These are phyloP conservation scores for Salicornia ramosissima DNA, from an alignment of 148 eudicot genomes.

Conservation along the genomic window DNA sequence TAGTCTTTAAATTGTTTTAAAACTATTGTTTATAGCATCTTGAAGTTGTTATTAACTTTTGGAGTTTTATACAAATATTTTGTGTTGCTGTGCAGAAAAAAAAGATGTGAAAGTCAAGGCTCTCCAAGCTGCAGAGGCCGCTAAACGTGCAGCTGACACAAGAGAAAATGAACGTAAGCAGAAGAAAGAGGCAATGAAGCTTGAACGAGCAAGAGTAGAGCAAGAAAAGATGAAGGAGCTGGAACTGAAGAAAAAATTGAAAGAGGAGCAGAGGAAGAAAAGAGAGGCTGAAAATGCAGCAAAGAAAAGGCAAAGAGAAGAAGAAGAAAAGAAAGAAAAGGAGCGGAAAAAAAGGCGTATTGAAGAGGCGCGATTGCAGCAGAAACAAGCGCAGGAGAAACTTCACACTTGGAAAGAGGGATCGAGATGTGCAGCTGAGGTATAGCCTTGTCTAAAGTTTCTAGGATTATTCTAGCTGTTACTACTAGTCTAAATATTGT, in stretches of 20 bases:
- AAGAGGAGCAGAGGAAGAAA: slow-evolving; percentile 66
- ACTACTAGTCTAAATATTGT: slow-evolving; percentile 21
- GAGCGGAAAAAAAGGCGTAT: slow-evolving; percentile 68
- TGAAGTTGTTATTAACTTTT: not conserved
- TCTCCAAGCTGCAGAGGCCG: slow-evolving; percentile 84
- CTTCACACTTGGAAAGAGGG: slow-evolving; percentile 42
- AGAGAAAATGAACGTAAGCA: slow-evolving; percentile 72
- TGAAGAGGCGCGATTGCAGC: slow-evolving; percentile 53
- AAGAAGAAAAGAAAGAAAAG: slow-evolving; percentile 73
- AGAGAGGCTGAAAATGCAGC: slow-evolving; percentile 63
- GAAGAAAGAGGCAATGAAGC: slow-evolving; percentile 78
- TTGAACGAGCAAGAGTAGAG: slow-evolving; percentile 61
- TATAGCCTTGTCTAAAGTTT: slow-evolving; percentile 16
- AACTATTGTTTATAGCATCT: not conserved
- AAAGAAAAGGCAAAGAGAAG: slow-evolving; percentile 81
- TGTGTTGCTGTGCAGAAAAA: slow-evolving; percentile 52
- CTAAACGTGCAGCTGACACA: slow-evolving; percentile 65
- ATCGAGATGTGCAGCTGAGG: slow-evolving; percentile 32
- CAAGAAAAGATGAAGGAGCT: slow-evolving; percentile 62
- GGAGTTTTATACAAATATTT: not conserved
- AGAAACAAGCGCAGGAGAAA: slow-evolving; percentile 53
- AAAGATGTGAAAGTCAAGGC: slow-evolving; percentile 87
- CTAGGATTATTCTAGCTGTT: slow-evolving; percentile 6
- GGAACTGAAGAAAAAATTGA: slow-evolving; percentile 56
- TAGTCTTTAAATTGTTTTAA: not conserved